These are phyloP conservation scores for Mycena rosella DNA, from an alignment of 768 basidiomycete genomes.

Conservation along the genomic window DNA sequence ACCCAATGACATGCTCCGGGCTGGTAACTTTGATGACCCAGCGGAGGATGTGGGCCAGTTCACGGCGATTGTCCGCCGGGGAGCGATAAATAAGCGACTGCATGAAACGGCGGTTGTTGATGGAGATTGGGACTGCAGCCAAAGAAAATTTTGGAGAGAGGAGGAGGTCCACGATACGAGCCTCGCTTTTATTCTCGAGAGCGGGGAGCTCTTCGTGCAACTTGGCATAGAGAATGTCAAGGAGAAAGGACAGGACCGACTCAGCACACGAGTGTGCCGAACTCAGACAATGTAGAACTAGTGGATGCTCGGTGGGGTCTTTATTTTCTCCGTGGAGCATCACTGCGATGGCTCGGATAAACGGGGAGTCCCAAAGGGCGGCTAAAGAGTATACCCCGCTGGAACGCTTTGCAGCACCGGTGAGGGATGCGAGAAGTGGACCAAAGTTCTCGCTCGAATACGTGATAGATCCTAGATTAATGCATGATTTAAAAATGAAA, in stretches of 20 bases:
- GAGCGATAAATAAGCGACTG: conserved; percentile 1
- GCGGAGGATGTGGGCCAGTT: conserved; percentile 11
- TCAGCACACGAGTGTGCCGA: neutral
- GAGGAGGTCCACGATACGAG: conserved; percentile 8
- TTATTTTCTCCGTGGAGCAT: conserved; percentile 5
- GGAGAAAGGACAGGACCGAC: conserved; percentile 8
- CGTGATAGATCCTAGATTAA: neutral
- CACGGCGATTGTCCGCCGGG: neutral
- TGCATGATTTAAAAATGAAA: neutral
- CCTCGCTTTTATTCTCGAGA: neutral
- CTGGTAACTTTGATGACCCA: conserved; percentile 15
- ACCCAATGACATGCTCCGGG: neutral
- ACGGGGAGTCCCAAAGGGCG: conserved; percentile 22
- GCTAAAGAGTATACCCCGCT: neutral
- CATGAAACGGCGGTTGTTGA: neutral
- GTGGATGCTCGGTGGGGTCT: conserved; percentile 14
- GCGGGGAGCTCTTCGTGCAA: conserved; percentile 9
- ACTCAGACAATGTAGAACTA: conserved; percentile 1
- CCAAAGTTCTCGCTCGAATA: neutral
- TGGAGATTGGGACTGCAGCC: conserved; percentile 5
- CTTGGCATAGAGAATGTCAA: conserved; percentile 19
- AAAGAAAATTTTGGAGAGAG: conserved; percentile 6
- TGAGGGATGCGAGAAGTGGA: neutral
- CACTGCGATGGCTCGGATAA: conserved; percentile 15
- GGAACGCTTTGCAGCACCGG: conserved; percentile 7